A percentile compares a stretch with the other conserved stretches of the same genome.
Conservation (phyloP, 164 flowering plant genomes). For the Platanus orientalis region DNA sequence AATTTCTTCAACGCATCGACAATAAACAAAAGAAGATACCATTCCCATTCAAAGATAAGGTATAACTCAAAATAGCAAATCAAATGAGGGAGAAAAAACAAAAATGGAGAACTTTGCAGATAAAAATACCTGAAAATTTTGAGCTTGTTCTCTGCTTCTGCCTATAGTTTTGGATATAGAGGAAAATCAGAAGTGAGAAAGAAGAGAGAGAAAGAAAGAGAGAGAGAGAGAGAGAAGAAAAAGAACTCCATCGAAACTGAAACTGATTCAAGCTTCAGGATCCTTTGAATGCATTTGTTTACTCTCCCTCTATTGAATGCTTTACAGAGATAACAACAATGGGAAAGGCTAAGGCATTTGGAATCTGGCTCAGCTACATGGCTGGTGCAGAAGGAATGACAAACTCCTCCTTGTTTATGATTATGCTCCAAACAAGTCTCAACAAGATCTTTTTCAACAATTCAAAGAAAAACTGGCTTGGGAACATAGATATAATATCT, state of each 20-base stretch:
- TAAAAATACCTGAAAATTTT: conserved; percentile 26
- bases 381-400: conserved; percentile 53
- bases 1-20: too few species aligned
- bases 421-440: conserved; percentile 27
- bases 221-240: conserved; percentile 1
- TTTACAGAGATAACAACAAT: conserved; percentile 46
- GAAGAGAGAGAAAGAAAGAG: conserved; percentile 14
- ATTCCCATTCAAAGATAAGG: too few species aligned
- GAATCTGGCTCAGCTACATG: conserved; percentile 49
- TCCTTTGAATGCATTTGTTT: too few species aligned
- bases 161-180: too few species aligned
- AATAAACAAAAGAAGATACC: too few species aligned
- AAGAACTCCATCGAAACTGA: conserved; percentile 16
- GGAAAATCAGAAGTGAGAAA: conserved; percentile 13
- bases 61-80: too few species aligned
- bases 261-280: background rate
- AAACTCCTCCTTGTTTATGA: conserved; percentile 36
- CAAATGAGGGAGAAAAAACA: background rate
- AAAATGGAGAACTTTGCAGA: too few species aligned
- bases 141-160: conserved; percentile 32
- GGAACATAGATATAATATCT: conserved; percentile 38
- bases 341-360: conserved; percentile 48
- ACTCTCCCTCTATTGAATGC: too few species aligned
- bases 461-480: conserved; percentile 46
- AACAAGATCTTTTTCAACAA: too few species aligned